Conservation (phyloP, 441 rosid genomes). For the Bocquillonia castaneifolia region DNA sequence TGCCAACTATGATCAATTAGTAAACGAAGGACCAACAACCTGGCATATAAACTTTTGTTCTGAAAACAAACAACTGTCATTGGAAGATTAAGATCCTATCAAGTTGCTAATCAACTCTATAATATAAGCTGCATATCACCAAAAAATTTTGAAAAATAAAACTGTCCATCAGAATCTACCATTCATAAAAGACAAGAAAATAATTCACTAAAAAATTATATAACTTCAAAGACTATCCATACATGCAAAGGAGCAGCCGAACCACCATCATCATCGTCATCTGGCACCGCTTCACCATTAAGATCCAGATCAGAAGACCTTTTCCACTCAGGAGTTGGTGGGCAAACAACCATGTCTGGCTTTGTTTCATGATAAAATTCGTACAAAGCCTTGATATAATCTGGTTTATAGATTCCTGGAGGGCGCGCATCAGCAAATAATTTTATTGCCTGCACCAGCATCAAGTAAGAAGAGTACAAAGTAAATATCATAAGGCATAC, state of each 20-base stretch:
- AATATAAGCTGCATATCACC: neutral
- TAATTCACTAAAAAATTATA: conserved; percentile 11
- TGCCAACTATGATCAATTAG: neutral
- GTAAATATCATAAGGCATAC: conserved; percentile 13
- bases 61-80: neutral
- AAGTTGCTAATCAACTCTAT: neutral
- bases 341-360: conserved; percentile 70
- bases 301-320: conserved; percentile 90
- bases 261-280: conserved; percentile 83
- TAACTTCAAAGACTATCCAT: conserved; percentile 30
- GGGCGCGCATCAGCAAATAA: conserved; percentile 85
- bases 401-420: conserved; percentile 96
- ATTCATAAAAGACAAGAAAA: neutral
- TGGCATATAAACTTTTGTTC: neutral
- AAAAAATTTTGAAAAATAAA: neutral
- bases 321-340: conserved; percentile 97
- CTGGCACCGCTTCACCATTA: conserved; percentile 95
- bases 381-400: conserved; percentile 78
- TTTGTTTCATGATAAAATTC: conserved; percentile 86
- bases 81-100: neutral
- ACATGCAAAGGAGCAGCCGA: conserved; percentile 59
- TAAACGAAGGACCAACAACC: conserved; percentile 1
- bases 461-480: conserved; percentile 21
- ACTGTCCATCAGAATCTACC: neutral
- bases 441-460: conserved; percentile 65